Evolutionary conservation across 2,329 filamentous ascomycete genomes (phyloP), one percentile per base, ranked within the genome.

Genomic region (Rachicladosporium sp.): DNA sequence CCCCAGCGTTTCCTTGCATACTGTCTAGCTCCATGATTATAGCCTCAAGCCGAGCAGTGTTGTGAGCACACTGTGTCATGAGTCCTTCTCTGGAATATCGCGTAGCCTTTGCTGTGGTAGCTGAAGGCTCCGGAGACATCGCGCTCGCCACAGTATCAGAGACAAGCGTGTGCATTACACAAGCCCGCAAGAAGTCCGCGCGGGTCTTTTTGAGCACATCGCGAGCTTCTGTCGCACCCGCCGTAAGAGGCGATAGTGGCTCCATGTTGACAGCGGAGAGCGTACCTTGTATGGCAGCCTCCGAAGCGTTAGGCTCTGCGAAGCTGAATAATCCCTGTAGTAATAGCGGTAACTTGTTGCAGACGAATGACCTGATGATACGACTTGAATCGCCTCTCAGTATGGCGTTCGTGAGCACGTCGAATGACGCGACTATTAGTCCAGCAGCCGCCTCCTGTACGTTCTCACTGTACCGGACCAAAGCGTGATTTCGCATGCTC

Each of bases 1-100:
- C 85, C 2, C 84, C 86, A 2, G 85, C 85, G 58, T 95, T 95
- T 1, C 89, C 89, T 52, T 93, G 85, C 72, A 91, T 87, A 37
- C 80, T 81, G 41, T 94, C 86, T 15, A 98, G 68, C 51, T 93
- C 86, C 31, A 78, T 74, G 31, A 95, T 76, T 27, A 93, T 68
- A 33, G 78, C 74, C 48, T 87, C 82, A 1, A 83, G 76, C 46
- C 79, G 76, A 45, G 86, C 82, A 1, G 79, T 75, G 48, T 93
- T 85, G 8, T 74, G 72, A 35, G 81, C 72, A 46, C 87, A 94
- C 54, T 91, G 80, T 36, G 77, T 71, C 0, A 94, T 74, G 9
- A 98, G 66, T 23, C 78, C 73, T 21, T 91, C 82, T 58, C 89
- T 91, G 35, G 74, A 70, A 50, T 86, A 86, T 42, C 80, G 80